phyloP scores from a whole-genome alignment of 1,139 yeast genomes.

The Zygotorulaspora mrakii region DNA sequence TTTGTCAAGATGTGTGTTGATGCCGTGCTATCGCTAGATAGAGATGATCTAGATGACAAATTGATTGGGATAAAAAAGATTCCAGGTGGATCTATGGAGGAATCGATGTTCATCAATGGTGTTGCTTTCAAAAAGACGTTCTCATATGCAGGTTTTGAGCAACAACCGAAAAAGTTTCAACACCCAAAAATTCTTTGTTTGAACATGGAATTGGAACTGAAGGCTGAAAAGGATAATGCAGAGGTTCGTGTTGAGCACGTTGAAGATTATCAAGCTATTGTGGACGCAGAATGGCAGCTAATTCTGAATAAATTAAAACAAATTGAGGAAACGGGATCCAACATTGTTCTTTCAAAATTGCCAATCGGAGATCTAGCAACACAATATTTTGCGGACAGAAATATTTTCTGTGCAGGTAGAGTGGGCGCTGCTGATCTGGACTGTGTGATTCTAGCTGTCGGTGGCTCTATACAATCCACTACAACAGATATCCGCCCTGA shows the following conservation, averaged over 20 bases:
- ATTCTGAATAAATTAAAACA: conserved; percentile 82
- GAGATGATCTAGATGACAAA: conserved; percentile 77
- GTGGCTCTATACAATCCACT: conserved; percentile 87
- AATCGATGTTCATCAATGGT: conserved; percentile 82
- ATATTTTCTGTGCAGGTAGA: conserved; percentile 96
- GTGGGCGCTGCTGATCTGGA: conserved; percentile 86
- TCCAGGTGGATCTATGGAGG: conserved; percentile 96
- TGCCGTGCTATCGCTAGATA: conserved; percentile 85
- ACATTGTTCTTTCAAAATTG: conserved; percentile 85
- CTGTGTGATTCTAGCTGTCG: conserved; percentile 90
- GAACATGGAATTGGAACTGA: conserved; percentile 90
- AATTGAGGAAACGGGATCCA: conserved; percentile 80
- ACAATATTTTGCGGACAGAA: conserved; percentile 94
- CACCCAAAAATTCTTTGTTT: conserved; percentile 81
- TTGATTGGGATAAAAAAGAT: conserved; percentile 93
- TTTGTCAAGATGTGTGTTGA: conserved; percentile 97
- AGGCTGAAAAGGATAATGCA: conserved; percentile 99
- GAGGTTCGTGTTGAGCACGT: conserved; percentile 96
- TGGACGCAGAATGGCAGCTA: conserved; percentile 97
- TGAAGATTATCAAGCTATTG: conserved; percentile 89
- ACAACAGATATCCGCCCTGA: conserved; percentile 67
- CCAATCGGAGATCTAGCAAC: conserved; percentile 99
- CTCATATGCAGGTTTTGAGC: conserved; percentile 97
- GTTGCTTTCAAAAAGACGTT: conserved; percentile 97
- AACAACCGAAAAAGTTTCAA: conserved; percentile 82